Evolutionary conservation across 78 protist genomes (phyloP).

Genomic region (Pelomyxa schiedti): DNA sequence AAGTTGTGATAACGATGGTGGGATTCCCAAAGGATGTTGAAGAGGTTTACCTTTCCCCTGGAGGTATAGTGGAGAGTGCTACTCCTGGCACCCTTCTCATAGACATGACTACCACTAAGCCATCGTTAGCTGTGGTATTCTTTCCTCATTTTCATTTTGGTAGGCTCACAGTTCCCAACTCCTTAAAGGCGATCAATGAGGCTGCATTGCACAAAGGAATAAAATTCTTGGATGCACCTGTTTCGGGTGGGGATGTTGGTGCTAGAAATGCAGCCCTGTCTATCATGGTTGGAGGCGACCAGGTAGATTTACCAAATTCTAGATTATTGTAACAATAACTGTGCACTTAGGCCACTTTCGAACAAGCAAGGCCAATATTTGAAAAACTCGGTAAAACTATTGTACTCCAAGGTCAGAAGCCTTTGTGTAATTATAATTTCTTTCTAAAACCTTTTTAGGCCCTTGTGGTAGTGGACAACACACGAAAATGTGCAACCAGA

Average conservation of each 20-base stretch:
- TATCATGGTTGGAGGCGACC: slow-evolving; percentile 55
- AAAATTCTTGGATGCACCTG: slow-evolving; percentile 44
- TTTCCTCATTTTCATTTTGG: too few species aligned
- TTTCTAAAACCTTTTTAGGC: too few species aligned
- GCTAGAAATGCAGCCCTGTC: slow-evolving; percentile 37
- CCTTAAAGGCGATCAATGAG: background rate
- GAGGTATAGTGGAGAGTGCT: slow-evolving; percentile 7
- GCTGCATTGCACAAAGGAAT: background rate
- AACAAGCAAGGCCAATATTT: slow-evolving; percentile 6
- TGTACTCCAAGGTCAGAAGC: slow-evolving; percentile 2
- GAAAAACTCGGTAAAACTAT: slow-evolving; percentile 17
- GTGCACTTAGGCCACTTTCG: slow-evolving; percentile 1
- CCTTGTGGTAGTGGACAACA: slow-evolving; percentile 59
- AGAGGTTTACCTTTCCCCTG: slow-evolving; percentile 1
- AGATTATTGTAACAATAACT: too few species aligned
- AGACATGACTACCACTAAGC: slow-evolving; percentile 60
- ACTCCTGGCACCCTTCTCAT: slow-evolving; percentile 11
- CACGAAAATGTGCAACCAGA: slow-evolving; percentile 60
- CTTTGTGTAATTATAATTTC: too few species aligned
- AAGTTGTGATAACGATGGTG: slow-evolving; percentile 42
- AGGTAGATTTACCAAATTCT: too few species aligned
- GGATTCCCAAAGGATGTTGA: slow-evolving; percentile 49
- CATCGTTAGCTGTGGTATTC: slow-evolving; percentile 33
- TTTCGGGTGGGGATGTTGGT: slow-evolving; percentile 65
- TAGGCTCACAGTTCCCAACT: too few species aligned